Base-by-base conservation (phyloP, 371 early-diverging fungal genomes). In the Lichtheimia ornata region DNA sequence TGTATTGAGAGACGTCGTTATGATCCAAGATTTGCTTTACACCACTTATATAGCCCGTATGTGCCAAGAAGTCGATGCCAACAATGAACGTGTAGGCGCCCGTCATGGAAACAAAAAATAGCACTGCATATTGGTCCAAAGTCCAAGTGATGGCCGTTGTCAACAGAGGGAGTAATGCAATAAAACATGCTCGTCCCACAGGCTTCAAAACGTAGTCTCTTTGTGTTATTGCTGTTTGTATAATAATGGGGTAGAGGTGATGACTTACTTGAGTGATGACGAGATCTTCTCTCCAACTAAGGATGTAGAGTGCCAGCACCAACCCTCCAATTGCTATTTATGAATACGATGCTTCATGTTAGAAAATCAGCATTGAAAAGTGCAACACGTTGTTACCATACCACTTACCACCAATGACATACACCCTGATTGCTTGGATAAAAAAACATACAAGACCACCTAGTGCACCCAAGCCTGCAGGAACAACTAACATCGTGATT, bases 251-350 rank as follows among this genome's bases (percentile, higher is more conserved):
- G 9, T 11, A 35, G 28, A 52, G 5, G 4, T n/a, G 28, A 28
- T 17, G 18, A 14, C 42, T 22, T 44, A 50, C 55, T 35, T 54
- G 43, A 22, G 58, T 53, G 45, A 76, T 69, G 28, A 72, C 56
- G 0, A 64, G 61, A 18, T 73, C 61, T 28, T 64, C 61, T 45
- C 53, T 64, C 76, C 76, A 76, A 30, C 69, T 66, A 24, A 66
- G 55, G 20, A 76, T 66, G 40, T 60, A 76, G 4, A 70, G 55
- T 12, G 71, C 76, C 9, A 76, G 58, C 15, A 58, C 65, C 14
- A 70, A 41, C 3, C 70, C 70, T 15, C 65, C 69, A 44, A 69
- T 22, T 20, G 57, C 66, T 65, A 56, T n/a, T 13, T 30, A 20
- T 52, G 9, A 28, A 5, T 20, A 22, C 4, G 35, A 35, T 1